These are phyloP conservation scores for Penicillium sp. DNA, from an alignment of 2,329 filamentous ascomycete genomes.

Conservation along the genomic window DNA sequence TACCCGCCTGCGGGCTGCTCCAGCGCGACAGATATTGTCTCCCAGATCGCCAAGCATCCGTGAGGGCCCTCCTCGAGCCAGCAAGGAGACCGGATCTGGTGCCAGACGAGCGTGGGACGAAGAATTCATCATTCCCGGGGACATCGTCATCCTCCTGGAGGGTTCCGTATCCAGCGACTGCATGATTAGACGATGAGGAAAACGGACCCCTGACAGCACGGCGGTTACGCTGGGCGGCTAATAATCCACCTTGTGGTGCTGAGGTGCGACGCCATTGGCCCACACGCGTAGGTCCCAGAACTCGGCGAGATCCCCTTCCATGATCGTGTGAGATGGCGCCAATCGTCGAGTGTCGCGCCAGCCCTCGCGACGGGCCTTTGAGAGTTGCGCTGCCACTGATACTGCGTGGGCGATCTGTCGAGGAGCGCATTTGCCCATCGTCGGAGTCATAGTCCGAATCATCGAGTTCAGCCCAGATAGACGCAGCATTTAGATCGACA, in stretches of 20 bases:
- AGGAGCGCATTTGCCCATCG: constrained; percentile 12
- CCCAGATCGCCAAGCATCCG: constrained; percentile 27
- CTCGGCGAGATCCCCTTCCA: constrained; percentile 25
- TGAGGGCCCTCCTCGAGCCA: constrained; percentile 29
- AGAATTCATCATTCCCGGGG: neutral
- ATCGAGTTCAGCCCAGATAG: constrained; percentile 86
- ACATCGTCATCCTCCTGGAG: constrained; percentile 22
- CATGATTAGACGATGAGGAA: constrained; percentile 35
- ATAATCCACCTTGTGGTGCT: constrained; percentile 23
- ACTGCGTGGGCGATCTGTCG: constrained; percentile 23
- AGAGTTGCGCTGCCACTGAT: constrained; percentile 23
- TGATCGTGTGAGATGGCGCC: constrained; percentile 19
- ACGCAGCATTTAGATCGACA: constrained; percentile 64
- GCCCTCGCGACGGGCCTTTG: constrained; percentile 18
- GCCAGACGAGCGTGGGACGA: neutral
- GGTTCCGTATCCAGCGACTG: constrained; percentile 28
- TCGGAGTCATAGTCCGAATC: constrained; percentile 57
- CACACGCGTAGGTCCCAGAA: constrained; percentile 13
- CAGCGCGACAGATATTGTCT: constrained; percentile 27
- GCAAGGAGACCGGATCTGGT: constrained; percentile 21
- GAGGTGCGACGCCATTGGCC: constrained; percentile 28
- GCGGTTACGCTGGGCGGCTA: constrained; percentile 21
- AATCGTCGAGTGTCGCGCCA: constrained; percentile 25
- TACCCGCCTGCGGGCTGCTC: constrained; percentile 23
- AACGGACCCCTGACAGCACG: constrained; percentile 8